Conservation (phyloP, 2,329 filamentous ascomycete species). For the Fusarium sacchari region DNA sequence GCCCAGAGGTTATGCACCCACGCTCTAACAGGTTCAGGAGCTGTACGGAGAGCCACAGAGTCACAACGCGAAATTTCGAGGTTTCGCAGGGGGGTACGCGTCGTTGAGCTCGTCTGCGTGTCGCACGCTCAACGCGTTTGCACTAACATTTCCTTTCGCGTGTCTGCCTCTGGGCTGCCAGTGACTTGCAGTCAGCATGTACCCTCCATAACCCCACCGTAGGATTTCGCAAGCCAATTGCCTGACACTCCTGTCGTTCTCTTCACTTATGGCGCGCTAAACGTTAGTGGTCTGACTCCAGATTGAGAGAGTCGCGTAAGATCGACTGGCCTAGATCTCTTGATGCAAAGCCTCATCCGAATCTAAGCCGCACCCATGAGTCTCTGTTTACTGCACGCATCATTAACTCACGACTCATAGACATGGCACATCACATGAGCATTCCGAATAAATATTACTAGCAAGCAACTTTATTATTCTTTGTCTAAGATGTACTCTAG, state of each 20-base stretch:
- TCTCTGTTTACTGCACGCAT: too few relatives aligned
- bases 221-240: not conserved
- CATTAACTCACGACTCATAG: not conserved
- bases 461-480: not conserved
- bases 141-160: not conserved
- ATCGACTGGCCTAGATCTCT: not conserved
- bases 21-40: not conserved
- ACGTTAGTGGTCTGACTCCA: fast-evolving
- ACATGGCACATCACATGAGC: too few relatives aligned
- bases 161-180: too few relatives aligned
- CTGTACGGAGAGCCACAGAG: not conserved
- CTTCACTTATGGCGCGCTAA: not conserved
- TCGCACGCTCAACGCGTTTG: not conserved
- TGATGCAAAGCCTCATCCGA: not conserved
- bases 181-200: not conserved
- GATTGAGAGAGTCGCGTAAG: not conserved
- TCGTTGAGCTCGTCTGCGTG: not conserved
- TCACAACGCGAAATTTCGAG: fast-evolving
- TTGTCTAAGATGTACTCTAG: not conserved
- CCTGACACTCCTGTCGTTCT: not conserved
- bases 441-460: not conserved
- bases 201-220: not conserved
- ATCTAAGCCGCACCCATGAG: too few relatives aligned
- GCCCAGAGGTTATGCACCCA: not conserved
- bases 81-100: not conserved